Base-by-base conservation (phyloP, 305 asterid genomes). In the Fraxinus dipetala region DNA sequence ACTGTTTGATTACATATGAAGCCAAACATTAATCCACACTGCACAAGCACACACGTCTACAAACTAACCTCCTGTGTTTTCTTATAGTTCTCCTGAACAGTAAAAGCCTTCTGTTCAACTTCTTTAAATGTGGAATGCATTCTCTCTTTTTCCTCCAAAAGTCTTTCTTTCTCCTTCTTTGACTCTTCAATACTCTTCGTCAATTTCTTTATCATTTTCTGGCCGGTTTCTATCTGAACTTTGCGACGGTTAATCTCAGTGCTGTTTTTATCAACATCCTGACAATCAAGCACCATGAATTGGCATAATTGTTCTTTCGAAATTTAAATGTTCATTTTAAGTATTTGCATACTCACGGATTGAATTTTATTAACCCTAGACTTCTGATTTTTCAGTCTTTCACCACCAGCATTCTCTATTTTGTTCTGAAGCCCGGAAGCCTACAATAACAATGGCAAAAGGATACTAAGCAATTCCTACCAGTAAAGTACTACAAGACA, bases 341-440 rank as follows among this genome's bases (percentile, higher is more conserved):
- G n/a, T 77, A 35, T 43, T 26, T 54, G 45, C 38, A 76, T 51
- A 94, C 98, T 93, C 88, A 96, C 99, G 78, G 94, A 86, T 77
- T 96, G 97, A 81, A 96, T 90, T 87, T 88, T 90, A 83, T 82
- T 79, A 79, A 94, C 98, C 78, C 77, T 90, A 31, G 94, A 84
- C 88, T 94, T 94, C 81, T 94, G 98, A 61, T 78, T 90, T 88
- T 87, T 91, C 91, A 96, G 79, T 70, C 84, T 90, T 83, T 91
- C 98, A 24, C 99, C 99, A 56, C 99, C 99, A 38, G 98, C 99
- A 89, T 92, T 94, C 89, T 96, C 99, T 30, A 96, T 92, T 87
- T 91, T 94, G 43, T 82, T 91, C 89, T 96, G 99, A 85, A 96
- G 98, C 86, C 91, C 95, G 80, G 81, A 78, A 54, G 94, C 98